phyloP scores from a whole-genome alignment of 2,329 filamentous ascomycete genomes.

The Fusarium tupiense region DNA sequence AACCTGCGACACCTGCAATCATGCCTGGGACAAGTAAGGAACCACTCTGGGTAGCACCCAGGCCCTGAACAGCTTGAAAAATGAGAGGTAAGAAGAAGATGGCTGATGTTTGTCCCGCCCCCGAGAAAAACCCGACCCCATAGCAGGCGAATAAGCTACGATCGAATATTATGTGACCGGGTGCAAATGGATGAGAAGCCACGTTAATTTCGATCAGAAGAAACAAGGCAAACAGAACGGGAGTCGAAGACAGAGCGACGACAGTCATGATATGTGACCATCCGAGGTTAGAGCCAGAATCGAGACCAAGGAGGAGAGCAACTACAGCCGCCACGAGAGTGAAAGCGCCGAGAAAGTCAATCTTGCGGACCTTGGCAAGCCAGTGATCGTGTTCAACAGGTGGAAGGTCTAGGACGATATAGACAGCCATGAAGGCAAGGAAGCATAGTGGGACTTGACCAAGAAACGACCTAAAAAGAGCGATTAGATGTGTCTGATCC shows the following conservation, averaged over 20 bases:
- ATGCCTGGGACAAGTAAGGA: slow-evolving; percentile 74
- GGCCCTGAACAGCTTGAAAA: slow-evolving; percentile 76
- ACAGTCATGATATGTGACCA: slow-evolving; percentile 71
- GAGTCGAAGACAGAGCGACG: slow-evolving; percentile 63
- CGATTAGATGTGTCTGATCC: background rate
- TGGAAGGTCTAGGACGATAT: slow-evolving; percentile 70
- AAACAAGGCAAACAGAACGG: slow-evolving; percentile 72
- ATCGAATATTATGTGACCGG: slow-evolving; percentile 77
- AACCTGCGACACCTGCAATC: slow-evolving; percentile 68
- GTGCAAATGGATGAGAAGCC: slow-evolving; percentile 77
- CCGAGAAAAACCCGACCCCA: slow-evolving; percentile 76
- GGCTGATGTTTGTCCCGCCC: slow-evolving; percentile 64
- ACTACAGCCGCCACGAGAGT: slow-evolving; percentile 73
- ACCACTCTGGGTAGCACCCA: slow-evolving; percentile 71
- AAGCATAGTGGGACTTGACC: slow-evolving; percentile 75
- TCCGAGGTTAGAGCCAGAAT: slow-evolving; percentile 76
- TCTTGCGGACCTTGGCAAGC: slow-evolving; percentile 70
- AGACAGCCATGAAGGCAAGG: slow-evolving; percentile 71
- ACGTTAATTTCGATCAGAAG: slow-evolving; percentile 73
- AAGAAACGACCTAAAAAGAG: slow-evolving; percentile 69
- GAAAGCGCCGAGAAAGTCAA: slow-evolving; percentile 79
- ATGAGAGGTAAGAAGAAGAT: slow-evolving; percentile 82
- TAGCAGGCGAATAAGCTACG: slow-evolving; percentile 65
- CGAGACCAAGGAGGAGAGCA: slow-evolving; percentile 73
- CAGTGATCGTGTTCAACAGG: slow-evolving; percentile 69